Conservation (phyloP, 148 eudicot species). For the Rhododendron mucronatum region DNA sequence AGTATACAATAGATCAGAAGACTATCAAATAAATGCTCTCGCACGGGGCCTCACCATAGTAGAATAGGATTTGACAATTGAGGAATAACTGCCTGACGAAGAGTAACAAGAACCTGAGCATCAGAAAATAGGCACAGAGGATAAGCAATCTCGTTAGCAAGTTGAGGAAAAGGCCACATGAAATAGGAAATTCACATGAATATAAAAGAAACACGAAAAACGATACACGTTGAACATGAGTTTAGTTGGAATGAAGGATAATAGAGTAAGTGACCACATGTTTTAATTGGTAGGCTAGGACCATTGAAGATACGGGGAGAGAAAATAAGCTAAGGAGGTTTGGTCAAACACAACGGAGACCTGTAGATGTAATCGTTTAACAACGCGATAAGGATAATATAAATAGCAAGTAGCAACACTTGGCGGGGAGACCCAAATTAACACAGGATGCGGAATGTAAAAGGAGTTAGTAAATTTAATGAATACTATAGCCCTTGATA, state of each 20-base stretch:
- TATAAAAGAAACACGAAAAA: background rate
- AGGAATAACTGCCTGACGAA: slow-evolving; percentile 79
- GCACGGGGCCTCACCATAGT: slow-evolving; percentile 52
- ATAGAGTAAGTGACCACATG: background rate
- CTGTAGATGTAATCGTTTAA: background rate
- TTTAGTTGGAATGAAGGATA: background rate
- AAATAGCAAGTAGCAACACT: background rate
- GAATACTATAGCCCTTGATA: background rate
- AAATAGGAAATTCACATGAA: background rate
- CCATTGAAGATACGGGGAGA: background rate
- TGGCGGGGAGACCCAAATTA: background rate
- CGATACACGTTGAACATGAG: background rate
- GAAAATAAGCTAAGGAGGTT: background rate
- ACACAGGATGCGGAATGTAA: background rate
- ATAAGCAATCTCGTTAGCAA: background rate
- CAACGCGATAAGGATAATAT: background rate
- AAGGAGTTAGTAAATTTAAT: background rate
- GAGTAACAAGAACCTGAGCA: slow-evolving; percentile 73
- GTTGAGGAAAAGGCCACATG: background rate
- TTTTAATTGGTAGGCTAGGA: background rate
- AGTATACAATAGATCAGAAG: background rate
- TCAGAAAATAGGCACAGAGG: background rate
- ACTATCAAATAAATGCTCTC: background rate
- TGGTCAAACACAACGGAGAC: background rate
- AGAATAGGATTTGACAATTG: slow-evolving; percentile 68